Base-by-base conservation (phyloP, 345 rosid genomes). In the Eucalyptus regnans region DNA sequence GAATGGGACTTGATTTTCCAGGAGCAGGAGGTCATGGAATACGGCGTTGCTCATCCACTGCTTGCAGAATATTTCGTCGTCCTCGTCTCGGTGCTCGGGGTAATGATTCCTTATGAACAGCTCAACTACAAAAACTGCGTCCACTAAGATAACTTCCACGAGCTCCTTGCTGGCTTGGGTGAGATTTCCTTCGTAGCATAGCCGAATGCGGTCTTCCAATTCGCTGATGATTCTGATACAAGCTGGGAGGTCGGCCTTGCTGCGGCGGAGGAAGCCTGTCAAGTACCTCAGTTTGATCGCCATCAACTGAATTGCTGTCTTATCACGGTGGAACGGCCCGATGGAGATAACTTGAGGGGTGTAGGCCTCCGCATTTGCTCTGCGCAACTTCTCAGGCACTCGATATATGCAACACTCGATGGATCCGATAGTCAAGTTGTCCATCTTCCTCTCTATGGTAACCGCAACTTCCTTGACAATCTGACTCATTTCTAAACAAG, bases 341-440 rank as follows among this genome's bases (percentile, higher is more conserved):
- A 90, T 76, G 15, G 91, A 90, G 54, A 90, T n/a, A 22, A 88
- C 46, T 4, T 90, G 88, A n/a, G 90, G 91, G 20, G 91, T 89
- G 68, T 89, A 88, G 41, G 89, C 85, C 33, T 88, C 89, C 1
- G 60, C 25, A 8, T 20, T 54, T 54, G 60, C 60, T 54, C 25
- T 54, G 25, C 58, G 58, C 58, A 7, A 54, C 25, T 54, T 54
- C 11, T 54, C 60, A 54, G 60, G 60, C 60, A 54, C 60, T 54
- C 60, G 87, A 71, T 51, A 51, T 6, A 51, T 51, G 54, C 20
- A 51, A 51, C 8, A 1, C 3, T 16, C 20, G 20, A 3, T 51
- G 20, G 54, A 16, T 6, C 7, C 54, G 17, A 7, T 2, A 51
- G 54, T 6, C 54, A 88, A 62, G 83, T 18, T 60, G 20, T 31